Conservation (phyloP, 2,329 filamentous ascomycete genomes). For the Colletotrichum australisinense region DNA sequence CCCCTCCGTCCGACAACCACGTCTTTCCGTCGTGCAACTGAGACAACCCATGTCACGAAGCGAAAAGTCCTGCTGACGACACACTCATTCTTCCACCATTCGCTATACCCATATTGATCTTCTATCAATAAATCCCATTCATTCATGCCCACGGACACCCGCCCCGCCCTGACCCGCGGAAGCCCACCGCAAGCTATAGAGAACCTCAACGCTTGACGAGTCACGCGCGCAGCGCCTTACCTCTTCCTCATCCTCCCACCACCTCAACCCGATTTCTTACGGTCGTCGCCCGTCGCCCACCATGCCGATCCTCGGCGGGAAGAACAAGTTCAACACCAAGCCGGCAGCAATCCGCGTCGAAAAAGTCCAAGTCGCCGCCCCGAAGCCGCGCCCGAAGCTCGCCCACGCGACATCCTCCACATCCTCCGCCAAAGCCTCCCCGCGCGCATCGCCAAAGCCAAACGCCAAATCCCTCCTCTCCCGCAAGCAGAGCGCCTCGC, state of each 20-base stretch:
- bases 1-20: neutral
- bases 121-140: neutral
- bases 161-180: conserved; percentile 1
- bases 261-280: neutral
- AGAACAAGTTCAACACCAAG: conserved; percentile 64
- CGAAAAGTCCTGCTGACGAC: neutral
- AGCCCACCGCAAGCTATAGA: neutral
- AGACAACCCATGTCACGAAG: neutral
- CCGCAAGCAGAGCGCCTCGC: conserved; percentile 55
- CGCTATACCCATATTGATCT: neutral
- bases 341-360: conserved; percentile 64
- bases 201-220: neutral
- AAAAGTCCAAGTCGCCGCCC: conserved; percentile 57
- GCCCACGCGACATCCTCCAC: conserved; percentile 45
- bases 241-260: neutral
- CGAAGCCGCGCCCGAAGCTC: conserved; percentile 51
- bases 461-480: conserved; percentile 35
- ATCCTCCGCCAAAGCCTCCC: conserved; percentile 47
- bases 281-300: neutral
- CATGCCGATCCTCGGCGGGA: conserved; percentile 53
- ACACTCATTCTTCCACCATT: neutral
- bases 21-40: neutral
- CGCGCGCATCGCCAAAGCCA: conserved; percentile 55
- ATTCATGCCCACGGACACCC: neutral
- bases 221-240: conserved; percentile 14